phyloP scores from a whole-genome alignment of 2,329 filamentous ascomycete genomes.

The Clonostachys sp. region DNA sequence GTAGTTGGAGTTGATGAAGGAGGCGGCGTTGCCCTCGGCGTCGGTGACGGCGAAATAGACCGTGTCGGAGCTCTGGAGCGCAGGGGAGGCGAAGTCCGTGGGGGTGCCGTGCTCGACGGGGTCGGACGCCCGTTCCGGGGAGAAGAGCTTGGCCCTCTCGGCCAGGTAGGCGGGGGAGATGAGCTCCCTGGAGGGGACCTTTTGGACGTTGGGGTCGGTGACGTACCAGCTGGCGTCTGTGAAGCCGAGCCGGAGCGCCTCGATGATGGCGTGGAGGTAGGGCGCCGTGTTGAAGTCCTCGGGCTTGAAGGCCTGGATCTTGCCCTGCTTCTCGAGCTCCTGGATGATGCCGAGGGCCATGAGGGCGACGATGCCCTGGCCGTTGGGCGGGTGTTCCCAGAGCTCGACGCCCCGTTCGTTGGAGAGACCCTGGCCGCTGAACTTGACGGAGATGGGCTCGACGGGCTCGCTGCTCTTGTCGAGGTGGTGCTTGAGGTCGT shows the following conservation, averaged over 20 bases:
- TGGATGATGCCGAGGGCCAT: slow-evolving; percentile 93
- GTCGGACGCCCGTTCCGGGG: slow-evolving; percentile 52
- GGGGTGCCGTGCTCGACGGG: slow-evolving; percentile 60
- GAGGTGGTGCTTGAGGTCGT: slow-evolving; percentile 76
- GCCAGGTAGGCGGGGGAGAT: slow-evolving; percentile 72
- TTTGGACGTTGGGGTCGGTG: slow-evolving; percentile 68
- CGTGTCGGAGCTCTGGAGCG: slow-evolving; percentile 82
- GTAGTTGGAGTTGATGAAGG: slow-evolving; percentile 96
- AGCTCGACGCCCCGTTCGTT: slow-evolving; percentile 61
- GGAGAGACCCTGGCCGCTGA: slow-evolving; percentile 55
- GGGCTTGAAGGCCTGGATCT: slow-evolving; percentile 65
- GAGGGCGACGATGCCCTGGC: slow-evolving; percentile 89
- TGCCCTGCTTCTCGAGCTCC: slow-evolving; percentile 70
- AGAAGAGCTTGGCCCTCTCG: slow-evolving; percentile 57
- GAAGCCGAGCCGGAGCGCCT: slow-evolving; percentile 84
- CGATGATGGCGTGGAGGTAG: slow-evolving; percentile 83
- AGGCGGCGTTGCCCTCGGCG: slow-evolving; percentile 79
- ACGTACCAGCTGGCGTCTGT: slow-evolving; percentile 89
- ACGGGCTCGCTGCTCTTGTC: slow-evolving; percentile 67
- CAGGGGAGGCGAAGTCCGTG: slow-evolving; percentile 52
- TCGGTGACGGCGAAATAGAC: slow-evolving; percentile 92
- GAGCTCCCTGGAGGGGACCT: slow-evolving; percentile 66
- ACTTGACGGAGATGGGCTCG: slow-evolving; percentile 78
- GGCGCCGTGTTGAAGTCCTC: slow-evolving; percentile 76
- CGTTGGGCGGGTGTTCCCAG: slow-evolving; percentile 97